Evolutionary conservation across 352 stramenopile species (phyloP).

Genomic region (Phytophthora pini): DNA sequence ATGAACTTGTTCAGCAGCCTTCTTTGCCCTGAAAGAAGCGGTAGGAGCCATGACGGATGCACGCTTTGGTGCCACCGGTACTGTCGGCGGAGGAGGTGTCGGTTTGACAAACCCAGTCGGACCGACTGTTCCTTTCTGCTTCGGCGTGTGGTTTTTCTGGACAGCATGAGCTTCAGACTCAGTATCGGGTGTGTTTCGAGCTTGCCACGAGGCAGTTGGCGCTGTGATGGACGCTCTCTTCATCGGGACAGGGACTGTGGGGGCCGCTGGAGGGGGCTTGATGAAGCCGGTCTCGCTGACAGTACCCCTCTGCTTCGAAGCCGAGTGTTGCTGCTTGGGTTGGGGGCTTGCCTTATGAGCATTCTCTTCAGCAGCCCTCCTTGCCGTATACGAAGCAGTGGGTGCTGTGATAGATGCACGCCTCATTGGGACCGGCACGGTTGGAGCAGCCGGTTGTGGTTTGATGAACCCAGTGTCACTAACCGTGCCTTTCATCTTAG

Average conservation of each 20-base stretch:
- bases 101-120: slow-evolving; percentile 27
- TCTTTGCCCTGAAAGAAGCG: slow-evolving; percentile 44
- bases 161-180: background rate
- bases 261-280: slow-evolving; percentile 29
- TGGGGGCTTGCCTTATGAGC: slow-evolving; percentile 6
- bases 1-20: slow-evolving; percentile 23
- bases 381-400: slow-evolving; percentile 38
- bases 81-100: slow-evolving; percentile 14
- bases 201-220: slow-evolving; percentile 37
- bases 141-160: slow-evolving; percentile 9
- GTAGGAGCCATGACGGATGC: slow-evolving; percentile 43
- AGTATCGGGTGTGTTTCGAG: slow-evolving; percentile 16
- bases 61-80: slow-evolving; percentile 35
- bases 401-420: slow-evolving; percentile 41
- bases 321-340: slow-evolving; percentile 16
- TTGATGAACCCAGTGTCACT: slow-evolving; percentile 36
- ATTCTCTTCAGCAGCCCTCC: slow-evolving; percentile 24
- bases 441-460: slow-evolving; percentile 23
- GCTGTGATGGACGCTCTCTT: slow-evolving; percentile 47
- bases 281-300: slow-evolving; percentile 33
- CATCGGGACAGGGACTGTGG: slow-evolving; percentile 34
- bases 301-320: slow-evolving; percentile 18
- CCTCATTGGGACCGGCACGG: slow-evolving; percentile 35
- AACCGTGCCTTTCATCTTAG: slow-evolving; percentile 21
- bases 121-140: slow-evolving; percentile 14